Percentiles rank a stretch among this genome's conserved stretches.
phyloP scores from a whole-genome alignment of 805 yeast genomes.

The Yarrowia hollandica region DNA sequence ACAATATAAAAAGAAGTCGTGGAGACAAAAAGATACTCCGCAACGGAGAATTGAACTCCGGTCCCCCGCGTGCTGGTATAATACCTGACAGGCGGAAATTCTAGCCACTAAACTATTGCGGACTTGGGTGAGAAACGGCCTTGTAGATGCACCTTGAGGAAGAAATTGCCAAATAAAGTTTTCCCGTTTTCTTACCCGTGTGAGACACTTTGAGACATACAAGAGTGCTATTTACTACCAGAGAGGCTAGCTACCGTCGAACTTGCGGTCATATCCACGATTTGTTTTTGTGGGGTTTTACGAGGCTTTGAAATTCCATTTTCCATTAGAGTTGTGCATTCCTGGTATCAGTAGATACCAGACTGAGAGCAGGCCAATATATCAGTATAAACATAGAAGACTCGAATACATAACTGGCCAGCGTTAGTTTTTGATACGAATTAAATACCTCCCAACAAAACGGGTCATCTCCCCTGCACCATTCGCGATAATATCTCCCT shows the following conservation, averaged over 20 bases:
- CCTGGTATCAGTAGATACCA: too few species aligned
- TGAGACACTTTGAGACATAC: too few species aligned
- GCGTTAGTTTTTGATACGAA: too few species aligned
- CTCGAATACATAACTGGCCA: too few species aligned
- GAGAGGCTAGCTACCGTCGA: too few species aligned
- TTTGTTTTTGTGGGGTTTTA: neutral
- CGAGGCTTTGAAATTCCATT: neutral
- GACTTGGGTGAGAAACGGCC: neutral
- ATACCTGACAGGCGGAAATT: conserved; percentile 44
- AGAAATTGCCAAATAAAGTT: neutral
- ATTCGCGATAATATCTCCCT: neutral
- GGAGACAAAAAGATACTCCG: neutral
- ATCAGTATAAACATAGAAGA: too few species aligned
- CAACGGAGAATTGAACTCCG: conserved; percentile 22
- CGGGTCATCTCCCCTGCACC: neutral
- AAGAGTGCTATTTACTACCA: too few species aligned
- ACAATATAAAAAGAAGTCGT: neutral
- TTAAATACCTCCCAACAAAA: too few species aligned
- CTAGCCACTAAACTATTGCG: conserved; percentile 45
- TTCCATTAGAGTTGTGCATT: neutral
- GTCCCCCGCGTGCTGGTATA: conserved; percentile 19
- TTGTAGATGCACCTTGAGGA: neutral
- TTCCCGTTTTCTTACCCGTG: too few species aligned
- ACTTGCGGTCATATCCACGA: too few species aligned
- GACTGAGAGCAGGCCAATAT: too few species aligned